Percentiles rank a stretch among this genome's conserved stretches.
phyloP scores from a whole-genome alignment of 164 flowering plant genomes.

The Stephania japonica region DNA sequence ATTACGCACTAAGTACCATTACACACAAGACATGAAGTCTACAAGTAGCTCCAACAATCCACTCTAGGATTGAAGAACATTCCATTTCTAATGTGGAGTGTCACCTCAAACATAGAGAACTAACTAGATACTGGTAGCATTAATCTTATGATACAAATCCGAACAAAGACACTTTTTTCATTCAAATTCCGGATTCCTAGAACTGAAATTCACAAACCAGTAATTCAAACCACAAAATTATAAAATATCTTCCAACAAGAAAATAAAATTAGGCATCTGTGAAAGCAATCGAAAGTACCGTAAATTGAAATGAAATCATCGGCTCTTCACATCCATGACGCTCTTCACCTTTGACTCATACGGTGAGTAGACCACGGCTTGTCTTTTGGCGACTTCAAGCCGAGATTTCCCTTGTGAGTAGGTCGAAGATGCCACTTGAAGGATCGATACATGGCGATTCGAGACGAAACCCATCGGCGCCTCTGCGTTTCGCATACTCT shows the following conservation, averaged over 20 bases:
- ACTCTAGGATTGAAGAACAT: too few relatives aligned
- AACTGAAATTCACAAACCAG: neutral
- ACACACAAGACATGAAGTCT: too few relatives aligned
- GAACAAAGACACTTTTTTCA: neutral
- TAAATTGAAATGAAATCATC: neutral
- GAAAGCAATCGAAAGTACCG: neutral
- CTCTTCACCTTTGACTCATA: constrained; percentile 55
- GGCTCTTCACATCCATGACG: constrained; percentile 48
- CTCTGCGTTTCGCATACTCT: constrained; percentile 65
- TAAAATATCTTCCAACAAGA: neutral
- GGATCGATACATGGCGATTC: constrained; percentile 45
- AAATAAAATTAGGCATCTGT: neutral
- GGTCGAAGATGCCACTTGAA: constrained; percentile 34
- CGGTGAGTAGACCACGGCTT: constrained; percentile 56
- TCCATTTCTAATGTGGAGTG: neutral
- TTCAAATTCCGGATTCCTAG: neutral
- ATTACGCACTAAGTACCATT: too few relatives aligned
- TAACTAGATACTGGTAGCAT: neutral
- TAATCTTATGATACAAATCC: neutral
- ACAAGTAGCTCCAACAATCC: too few relatives aligned
- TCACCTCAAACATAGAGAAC: neutral
- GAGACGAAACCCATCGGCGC: constrained; percentile 60
- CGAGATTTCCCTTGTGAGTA: constrained; percentile 53
- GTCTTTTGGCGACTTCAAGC: constrained; percentile 59
- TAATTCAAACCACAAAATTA: neutral